phyloP scores from a whole-genome alignment of 73 alveolate species.

The Tetrahymena borealis region DNA sequence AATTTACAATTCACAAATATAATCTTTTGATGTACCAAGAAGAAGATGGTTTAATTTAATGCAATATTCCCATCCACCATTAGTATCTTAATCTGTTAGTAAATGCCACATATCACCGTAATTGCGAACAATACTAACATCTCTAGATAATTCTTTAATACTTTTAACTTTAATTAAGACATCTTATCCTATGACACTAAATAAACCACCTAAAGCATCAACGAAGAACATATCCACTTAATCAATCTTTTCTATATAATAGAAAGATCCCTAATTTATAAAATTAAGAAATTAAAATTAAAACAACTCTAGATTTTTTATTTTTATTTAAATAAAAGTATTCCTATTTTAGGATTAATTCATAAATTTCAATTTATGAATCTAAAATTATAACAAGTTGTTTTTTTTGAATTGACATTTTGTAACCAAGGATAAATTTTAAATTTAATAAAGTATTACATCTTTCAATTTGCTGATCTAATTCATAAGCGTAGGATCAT shows the following conservation, averaged over 20 bases:
- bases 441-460: neutral
- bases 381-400: too few species aligned
- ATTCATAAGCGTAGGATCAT: conserved; percentile 30
- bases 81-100: neutral
- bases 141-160: neutral
- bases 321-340: too few species aligned
- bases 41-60: neutral
- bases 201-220: neutral
- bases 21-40: neutral
- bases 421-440: too few species aligned
- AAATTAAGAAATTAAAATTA: neutral
- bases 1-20: neutral
- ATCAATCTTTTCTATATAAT: neutral
- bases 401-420: too few species aligned
- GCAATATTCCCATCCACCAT: neutral
- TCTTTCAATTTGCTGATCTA: conserved; percentile 5
- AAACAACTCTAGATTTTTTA: too few species aligned
- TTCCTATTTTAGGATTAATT: too few species aligned
- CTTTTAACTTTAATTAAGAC: neutral
- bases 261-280: neutral
- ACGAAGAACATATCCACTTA: neutral
- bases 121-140: neutral
- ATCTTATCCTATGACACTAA: neutral
- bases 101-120: neutral
- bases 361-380: too few species aligned